Percentiles rank a stretch among this genome's conserved stretches.
Conservation (phyloP, 331 rosid genomes). For the Saraca asoca region DNA sequence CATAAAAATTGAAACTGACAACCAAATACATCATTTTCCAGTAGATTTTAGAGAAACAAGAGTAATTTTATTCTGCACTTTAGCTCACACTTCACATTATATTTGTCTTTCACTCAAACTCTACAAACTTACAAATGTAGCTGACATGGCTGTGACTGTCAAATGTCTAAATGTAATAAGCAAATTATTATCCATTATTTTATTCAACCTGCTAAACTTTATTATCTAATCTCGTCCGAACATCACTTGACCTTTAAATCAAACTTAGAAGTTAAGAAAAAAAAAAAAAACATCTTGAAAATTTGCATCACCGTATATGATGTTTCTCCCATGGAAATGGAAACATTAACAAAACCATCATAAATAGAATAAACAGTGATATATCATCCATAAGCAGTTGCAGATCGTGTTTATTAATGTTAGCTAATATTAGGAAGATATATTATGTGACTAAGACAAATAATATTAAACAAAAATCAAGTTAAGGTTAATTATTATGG, state of each 20-base stretch:
- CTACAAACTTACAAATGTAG: slow-evolving; percentile 14
- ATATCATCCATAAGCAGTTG: slow-evolving; percentile 8
- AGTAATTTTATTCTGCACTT: slow-evolving; percentile 14
- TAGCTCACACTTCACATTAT: neutral
- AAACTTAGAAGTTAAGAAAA: too few relatives aligned
- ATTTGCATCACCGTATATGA: slow-evolving; percentile 5
- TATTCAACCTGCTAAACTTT: too few relatives aligned
- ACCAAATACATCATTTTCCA: slow-evolving; percentile 32
- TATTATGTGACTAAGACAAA: slow-evolving; percentile 2
- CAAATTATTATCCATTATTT: neutral
- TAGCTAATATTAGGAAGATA: slow-evolving; percentile 28
- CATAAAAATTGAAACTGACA: slow-evolving; percentile 26
- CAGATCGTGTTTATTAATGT: neutral
- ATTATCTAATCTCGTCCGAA: too few relatives aligned
- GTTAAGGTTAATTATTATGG: slow-evolving; percentile 14
- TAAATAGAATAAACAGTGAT: too few relatives aligned
- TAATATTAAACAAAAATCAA: slow-evolving; percentile 29
- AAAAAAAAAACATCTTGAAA: neutral
- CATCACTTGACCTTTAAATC: too few relatives aligned
- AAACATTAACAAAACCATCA: slow-evolving; percentile 11
- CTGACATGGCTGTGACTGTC: slow-evolving; percentile 22
- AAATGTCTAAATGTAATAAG: slow-evolving; percentile 3
- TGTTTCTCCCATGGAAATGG: neutral
- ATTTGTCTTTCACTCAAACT: slow-evolving; percentile 26
- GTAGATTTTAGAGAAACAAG: slow-evolving; percentile 17